Conservation (phyloP, 2,329 filamentous ascomycete genomes). For the Orbilia oligospora region DNA sequence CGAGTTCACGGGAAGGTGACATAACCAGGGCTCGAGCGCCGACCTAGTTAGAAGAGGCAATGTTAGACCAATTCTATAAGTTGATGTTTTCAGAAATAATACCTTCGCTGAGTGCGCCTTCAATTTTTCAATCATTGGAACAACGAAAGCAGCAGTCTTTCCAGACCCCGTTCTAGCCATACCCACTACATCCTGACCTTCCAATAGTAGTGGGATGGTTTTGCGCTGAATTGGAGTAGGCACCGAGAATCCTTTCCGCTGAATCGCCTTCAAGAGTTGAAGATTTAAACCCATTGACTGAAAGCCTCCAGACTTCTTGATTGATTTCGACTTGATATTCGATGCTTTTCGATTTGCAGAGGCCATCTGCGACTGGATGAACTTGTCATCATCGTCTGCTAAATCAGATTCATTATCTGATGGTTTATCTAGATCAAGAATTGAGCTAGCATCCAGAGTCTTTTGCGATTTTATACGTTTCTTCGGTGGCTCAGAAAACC, state of each 20-base stretch:
- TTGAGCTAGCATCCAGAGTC: constrained; percentile 74
- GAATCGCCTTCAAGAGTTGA: constrained; percentile 87
- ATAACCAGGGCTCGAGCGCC: constrained; percentile 89
- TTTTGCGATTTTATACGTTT: constrained; percentile 66
- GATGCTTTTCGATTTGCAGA: constrained; percentile 88
- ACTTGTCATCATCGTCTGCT: constrained; percentile 79
- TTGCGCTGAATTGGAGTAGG: constrained; percentile 98
- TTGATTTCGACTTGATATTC: constrained; percentile 84
- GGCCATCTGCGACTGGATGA: constrained; percentile 89
- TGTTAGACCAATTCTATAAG: neutral
- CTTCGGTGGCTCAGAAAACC: constrained; percentile 68
- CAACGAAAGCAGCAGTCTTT: constrained; percentile 98
- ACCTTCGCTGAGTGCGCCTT: constrained; percentile 86
- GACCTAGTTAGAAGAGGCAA: constrained; percentile 67
- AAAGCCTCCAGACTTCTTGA: constrained; percentile 96
- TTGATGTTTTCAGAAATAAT: neutral
- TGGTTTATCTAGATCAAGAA: constrained; percentile 73
- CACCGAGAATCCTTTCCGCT: constrained; percentile 92
- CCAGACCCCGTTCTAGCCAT: constrained; percentile 99
- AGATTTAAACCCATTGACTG: constrained; percentile 82
- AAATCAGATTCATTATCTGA: constrained; percentile 73
- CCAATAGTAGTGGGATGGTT: constrained; percentile 90
- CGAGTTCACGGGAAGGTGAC: constrained; percentile 93
- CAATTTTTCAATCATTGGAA: constrained; percentile 96
- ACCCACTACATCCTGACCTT: constrained; percentile 94